Evolutionary conservation across 1,284 basidiomycete genomes (phyloP), one percentile per base, ranked within the genome.

Genomic region (Pterulicium gracile): DNA sequence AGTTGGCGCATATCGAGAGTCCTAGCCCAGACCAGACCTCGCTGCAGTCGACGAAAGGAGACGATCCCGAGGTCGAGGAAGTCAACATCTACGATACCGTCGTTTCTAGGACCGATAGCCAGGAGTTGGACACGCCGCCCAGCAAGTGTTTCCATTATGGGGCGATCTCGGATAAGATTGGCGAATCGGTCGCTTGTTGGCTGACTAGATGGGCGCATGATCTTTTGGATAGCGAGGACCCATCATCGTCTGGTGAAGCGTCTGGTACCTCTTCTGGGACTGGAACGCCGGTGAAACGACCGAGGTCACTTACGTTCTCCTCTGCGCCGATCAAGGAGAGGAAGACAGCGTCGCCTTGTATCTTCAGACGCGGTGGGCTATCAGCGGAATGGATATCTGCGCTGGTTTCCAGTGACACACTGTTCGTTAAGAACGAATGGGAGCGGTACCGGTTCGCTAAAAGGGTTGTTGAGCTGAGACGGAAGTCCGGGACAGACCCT

Each of bases 181-280:
- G 92, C 20, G 90, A 95, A 62, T 86, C 89, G 0, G 85, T 84
- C 53, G 77, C 79, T 3, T 91, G 87, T 60, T 97, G 92, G 91
- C 71, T 95, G 10, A 73, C 82, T 0, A 73, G 88, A 27, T 96
- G 92, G 91, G 89, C 84, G 0, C 61, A 66, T 15, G 91, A 95
- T 58, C 72, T 94, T 48, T 71, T 95, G 39, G 59, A 62, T 10
- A 72, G 76, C 44, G 91, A 95, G 60, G 69, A 78, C 51, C 51
- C 17, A 32, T 7, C 7, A n/a, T 32, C 27, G n/a, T n/a, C n/a
- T n/a, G n/a, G n/a, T n/a, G n/a, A n/a, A n/a, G n/a, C n/a, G n/a
- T n/a, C n/a, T n/a, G n/a, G n/a, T n/a, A n/a, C n/a, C n/a, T n/a
- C n/a, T n/a, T n/a, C n/a, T n/a, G n/a, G n/a, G n/a, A n/a, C n/a